phyloP scores from a whole-genome alignment of 1,139 yeast species.

The Zhuliangozyma parablackwelliae region DNA sequence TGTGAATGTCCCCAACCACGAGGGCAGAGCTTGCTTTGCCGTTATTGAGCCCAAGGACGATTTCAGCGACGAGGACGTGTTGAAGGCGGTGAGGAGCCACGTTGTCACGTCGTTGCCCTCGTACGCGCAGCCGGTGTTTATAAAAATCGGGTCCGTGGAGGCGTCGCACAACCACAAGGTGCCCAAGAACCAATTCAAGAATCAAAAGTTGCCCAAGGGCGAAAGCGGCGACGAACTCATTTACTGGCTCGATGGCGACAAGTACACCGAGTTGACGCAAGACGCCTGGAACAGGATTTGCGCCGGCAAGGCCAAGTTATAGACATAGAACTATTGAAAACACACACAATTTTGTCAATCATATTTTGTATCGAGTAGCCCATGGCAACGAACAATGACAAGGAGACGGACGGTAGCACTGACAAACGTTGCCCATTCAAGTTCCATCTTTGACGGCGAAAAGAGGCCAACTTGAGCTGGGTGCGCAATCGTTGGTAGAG shows the following conservation, averaged over 20 bases:
- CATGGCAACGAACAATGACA: too few species aligned
- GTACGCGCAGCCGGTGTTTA: conserved; percentile 83
- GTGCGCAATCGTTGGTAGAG: too few species aligned
- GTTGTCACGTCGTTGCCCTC: conserved; percentile 59
- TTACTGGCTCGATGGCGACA: conserved; percentile 62
- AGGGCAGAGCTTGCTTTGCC: conserved; percentile 93
- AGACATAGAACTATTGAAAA: conserved; percentile 1
- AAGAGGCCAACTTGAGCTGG: too few species aligned
- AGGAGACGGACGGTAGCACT: too few species aligned
- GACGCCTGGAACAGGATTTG: conserved; percentile 55
- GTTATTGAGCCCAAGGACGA: conserved; percentile 55
- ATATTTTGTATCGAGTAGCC: too few species aligned
- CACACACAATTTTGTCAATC: not conserved
- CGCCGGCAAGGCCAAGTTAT: conserved; percentile 38
- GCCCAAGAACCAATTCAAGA: conserved; percentile 70
- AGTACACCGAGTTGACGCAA: conserved; percentile 55
- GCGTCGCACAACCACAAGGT: conserved; percentile 84
- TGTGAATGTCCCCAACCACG: conserved; percentile 79
- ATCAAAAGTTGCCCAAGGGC: conserved; percentile 74
- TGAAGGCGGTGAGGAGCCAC: conserved; percentile 28
- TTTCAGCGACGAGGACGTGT: conserved; percentile 22
- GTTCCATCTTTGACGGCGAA: too few species aligned
- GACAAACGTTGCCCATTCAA: too few species aligned
- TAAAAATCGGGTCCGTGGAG: conserved; percentile 61
- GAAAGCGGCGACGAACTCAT: conserved; percentile 55